Percentiles rank a stretch among this genome's conserved stretches.
phyloP scores from a whole-genome alignment of 495 filamentous ascomycete species.

The Neurospora sp. region DNA sequence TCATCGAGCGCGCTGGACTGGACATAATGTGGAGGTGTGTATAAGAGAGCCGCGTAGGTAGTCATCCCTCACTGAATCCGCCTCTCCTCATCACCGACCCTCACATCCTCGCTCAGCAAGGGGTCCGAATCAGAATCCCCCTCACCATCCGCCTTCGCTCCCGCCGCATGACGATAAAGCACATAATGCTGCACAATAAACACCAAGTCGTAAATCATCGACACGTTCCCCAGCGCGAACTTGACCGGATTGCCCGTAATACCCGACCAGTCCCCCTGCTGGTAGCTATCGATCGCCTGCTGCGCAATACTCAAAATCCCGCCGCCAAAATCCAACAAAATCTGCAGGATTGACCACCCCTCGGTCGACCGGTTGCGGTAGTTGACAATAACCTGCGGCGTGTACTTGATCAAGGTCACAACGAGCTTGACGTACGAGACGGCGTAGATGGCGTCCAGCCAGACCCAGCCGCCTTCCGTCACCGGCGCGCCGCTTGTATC shows the following conservation, averaged over 20 bases:
- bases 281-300: conserved; percentile 70
- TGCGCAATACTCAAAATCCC: conserved; percentile 77
- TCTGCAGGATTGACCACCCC: conserved; percentile 81
- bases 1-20: neutral
- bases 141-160: conserved; percentile 24
- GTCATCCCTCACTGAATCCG: conserved; percentile 20
- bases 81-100: conserved; percentile 21
- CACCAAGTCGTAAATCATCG: conserved; percentile 74
- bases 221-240: conserved; percentile 71
- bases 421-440: conserved; percentile 82
- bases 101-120: conserved; percentile 24
- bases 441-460: conserved; percentile 54
- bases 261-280: conserved; percentile 81
- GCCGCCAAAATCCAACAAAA: conserved; percentile 75
- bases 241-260: conserved; percentile 89
- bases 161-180: conserved; percentile 44
- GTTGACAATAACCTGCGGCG: conserved; percentile 77
- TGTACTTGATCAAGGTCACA: conserved; percentile 82
- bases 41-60: neutral
- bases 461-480: conserved; percentile 25
- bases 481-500: conserved; percentile 8
- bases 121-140: neutral
- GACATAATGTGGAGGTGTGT: neutral
- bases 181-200: conserved; percentile 86
- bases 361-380: conserved; percentile 70